Conservation (phyloP, 768 basidiomycete genomes). For the Calocera viscosa region DNA sequence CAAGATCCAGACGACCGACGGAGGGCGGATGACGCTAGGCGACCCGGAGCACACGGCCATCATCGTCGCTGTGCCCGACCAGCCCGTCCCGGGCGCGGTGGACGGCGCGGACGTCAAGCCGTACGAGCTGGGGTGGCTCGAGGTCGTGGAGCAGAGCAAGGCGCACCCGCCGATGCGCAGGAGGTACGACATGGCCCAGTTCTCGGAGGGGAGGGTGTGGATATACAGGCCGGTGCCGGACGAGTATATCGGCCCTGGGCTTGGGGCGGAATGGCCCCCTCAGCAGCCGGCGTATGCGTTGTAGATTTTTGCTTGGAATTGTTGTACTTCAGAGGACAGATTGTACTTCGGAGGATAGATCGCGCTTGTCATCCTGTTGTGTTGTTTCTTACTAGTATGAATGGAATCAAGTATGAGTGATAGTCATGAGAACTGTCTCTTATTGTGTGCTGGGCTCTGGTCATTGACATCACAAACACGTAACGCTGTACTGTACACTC, state of each 20-base stretch:
- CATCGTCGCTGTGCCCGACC: slow-evolving; percentile 31
- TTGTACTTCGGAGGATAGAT: background rate
- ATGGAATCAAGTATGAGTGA: background rate
- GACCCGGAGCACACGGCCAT: slow-evolving; percentile 47
- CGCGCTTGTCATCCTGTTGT: background rate
- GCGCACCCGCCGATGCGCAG: slow-evolving; percentile 31
- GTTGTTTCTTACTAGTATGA: background rate
- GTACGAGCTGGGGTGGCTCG: slow-evolving; percentile 33
- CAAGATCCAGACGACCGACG: slow-evolving; percentile 21
- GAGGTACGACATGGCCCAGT: slow-evolving; percentile 34
- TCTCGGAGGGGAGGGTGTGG: slow-evolving; percentile 45
- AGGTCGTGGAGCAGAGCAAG: slow-evolving; percentile 44
- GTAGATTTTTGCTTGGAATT: background rate
- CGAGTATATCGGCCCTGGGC: background rate
- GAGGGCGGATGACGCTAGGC: slow-evolving; percentile 29
- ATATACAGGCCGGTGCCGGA: slow-evolving; percentile 38
- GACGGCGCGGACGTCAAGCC: slow-evolving; percentile 32
- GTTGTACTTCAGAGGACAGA: background rate
- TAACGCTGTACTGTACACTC: background rate
- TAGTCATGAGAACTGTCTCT: background rate
- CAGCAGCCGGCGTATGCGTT: background rate
- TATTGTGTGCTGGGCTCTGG: background rate
- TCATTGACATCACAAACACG: background rate
- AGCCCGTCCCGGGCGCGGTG: slow-evolving; percentile 23
- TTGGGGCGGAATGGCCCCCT: background rate